phyloP scores from a whole-genome alignment of 2,329 filamentous ascomycete genomes.

The Phoma sp. region DNA sequence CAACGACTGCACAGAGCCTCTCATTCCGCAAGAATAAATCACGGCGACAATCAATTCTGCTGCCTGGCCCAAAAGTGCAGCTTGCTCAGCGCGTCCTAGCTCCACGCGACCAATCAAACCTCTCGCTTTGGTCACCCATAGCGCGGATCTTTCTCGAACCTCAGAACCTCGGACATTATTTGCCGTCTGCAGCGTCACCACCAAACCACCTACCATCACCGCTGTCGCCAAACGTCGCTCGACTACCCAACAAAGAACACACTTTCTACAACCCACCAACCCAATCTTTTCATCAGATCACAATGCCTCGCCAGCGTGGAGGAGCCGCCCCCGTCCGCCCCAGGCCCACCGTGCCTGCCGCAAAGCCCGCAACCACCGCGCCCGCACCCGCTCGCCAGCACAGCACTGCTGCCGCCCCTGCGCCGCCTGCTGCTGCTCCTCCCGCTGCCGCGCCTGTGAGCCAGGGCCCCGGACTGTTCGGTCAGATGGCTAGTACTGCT shows the following conservation, averaged over 20 bases:
- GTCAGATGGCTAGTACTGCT: slow-evolving; percentile 96
- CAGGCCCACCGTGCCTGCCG: slow-evolving; percentile 49
- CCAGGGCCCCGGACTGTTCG: slow-evolving; percentile 84
- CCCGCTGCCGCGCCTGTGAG: slow-evolving; percentile 55
- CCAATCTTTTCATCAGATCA: slow-evolving; percentile 10
- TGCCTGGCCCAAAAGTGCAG: neutral
- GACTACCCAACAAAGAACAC: neutral
- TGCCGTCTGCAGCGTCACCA: neutral
- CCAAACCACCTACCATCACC: neutral
- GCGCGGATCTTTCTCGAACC: slow-evolving; percentile 34
- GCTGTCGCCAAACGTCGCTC: neutral
- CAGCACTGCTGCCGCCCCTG: slow-evolving; percentile 63
- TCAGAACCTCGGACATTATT: slow-evolving; percentile 28
- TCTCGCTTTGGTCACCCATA: neutral
- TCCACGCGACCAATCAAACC: slow-evolving; percentile 2
- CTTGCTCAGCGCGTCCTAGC: too few relatives aligned
- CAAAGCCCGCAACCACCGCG: slow-evolving; percentile 60
- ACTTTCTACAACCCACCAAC: neutral
- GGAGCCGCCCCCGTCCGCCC: slow-evolving; percentile 52
- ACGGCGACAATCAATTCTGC: neutral
- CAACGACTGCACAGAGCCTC: too few relatives aligned
- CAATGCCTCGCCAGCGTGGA: slow-evolving; percentile 58
- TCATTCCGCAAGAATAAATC: too few relatives aligned
- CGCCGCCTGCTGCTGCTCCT: slow-evolving; percentile 54
- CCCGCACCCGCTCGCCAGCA: slow-evolving; percentile 64